phyloP scores from a whole-genome alignment of 2,329 filamentous ascomycete species.

The Xylaria polymorpha region DNA sequence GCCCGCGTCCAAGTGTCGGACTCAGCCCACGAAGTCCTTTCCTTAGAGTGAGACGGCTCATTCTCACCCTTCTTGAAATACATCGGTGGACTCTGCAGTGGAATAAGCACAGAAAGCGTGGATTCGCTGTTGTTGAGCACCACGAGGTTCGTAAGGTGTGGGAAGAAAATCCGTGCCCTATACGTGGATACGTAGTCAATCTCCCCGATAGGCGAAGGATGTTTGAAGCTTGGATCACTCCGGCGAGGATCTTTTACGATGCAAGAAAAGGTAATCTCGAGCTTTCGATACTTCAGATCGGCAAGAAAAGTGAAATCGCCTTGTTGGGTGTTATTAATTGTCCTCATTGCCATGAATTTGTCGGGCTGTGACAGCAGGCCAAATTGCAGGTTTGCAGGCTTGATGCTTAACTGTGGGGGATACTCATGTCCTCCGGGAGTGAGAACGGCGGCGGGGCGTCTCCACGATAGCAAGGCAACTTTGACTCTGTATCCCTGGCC shows the following conservation, averaged over 20 bases:
- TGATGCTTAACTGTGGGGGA: slow-evolving; percentile 32
- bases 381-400: slow-evolving; percentile 42
- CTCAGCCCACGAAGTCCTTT: slow-evolving; percentile 54
- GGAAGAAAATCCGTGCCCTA: slow-evolving; percentile 59
- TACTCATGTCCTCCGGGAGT: slow-evolving; percentile 35
- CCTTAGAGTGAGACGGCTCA: slow-evolving; percentile 49
- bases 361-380: slow-evolving; percentile 51
- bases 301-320: slow-evolving; percentile 52
- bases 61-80: slow-evolving; percentile 58
- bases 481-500: slow-evolving; percentile 25
- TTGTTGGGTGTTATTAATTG: slow-evolving; percentile 43
- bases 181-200: slow-evolving; percentile 47
- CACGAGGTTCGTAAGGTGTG: slow-evolving; percentile 59
- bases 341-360: slow-evolving; percentile 70
- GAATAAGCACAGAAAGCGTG: slow-evolving; percentile 54
- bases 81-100: slow-evolving; percentile 60
- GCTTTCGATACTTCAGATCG: slow-evolving; percentile 53
- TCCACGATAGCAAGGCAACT: slow-evolving; percentile 27
- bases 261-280: slow-evolving; percentile 56
- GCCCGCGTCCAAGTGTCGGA: slow-evolving; percentile 62
- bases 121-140: slow-evolving; percentile 50
- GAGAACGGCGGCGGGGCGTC: not conserved
- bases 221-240: slow-evolving; percentile 32
- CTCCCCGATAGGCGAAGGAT: slow-evolving; percentile 34
- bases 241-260: slow-evolving; percentile 43